Percentiles rank a stretch among this genome's conserved stretches.
phyloP scores from a whole-genome alignment of 2,329 filamentous ascomycete genomes.

The Aureobasidium namibiae region DNA sequence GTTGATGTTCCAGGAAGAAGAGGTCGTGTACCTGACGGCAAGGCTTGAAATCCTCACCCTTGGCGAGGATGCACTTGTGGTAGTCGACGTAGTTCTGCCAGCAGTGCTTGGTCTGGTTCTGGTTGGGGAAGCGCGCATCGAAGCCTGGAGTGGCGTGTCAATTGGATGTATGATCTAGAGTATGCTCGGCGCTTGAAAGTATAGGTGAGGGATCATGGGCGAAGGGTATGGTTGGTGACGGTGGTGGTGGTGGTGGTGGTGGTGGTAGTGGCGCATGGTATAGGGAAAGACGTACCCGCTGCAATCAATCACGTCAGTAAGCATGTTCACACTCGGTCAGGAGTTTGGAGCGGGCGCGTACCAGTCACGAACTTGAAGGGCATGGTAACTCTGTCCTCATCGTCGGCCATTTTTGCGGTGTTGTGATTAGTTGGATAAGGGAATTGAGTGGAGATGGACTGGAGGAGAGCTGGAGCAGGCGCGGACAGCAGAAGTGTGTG shows the following conservation, averaged over 20 bases:
- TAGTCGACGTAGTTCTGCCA: slow-evolving; percentile 99
- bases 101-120: slow-evolving; percentile 99
- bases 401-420: slow-evolving; percentile 77
- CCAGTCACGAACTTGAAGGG: slow-evolving; percentile 99
- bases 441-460: slow-evolving; percentile 3
- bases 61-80: slow-evolving; percentile 98
- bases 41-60: slow-evolving; percentile 96
- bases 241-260: neutral
- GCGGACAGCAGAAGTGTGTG: neutral
- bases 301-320: slow-evolving; percentile 17
- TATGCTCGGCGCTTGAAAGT: neutral
- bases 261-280: too few species aligned
- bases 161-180: neutral
- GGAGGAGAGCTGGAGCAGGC: neutral
- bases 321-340: slow-evolving; percentile 18
- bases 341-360: slow-evolving; percentile 45
- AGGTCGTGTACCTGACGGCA: slow-evolving; percentile 72
- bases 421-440: slow-evolving; percentile 15
- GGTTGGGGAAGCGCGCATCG: slow-evolving; percentile 97
- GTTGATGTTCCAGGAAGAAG: too few species aligned
- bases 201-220: neutral
- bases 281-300: slow-evolving; percentile 7
- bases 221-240: neutral
- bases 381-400: slow-evolving; percentile 86
- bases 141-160: slow-evolving; percentile 57